phyloP scores from a whole-genome alignment of 306 rosid genomes.

The Rosa rugosa region DNA sequence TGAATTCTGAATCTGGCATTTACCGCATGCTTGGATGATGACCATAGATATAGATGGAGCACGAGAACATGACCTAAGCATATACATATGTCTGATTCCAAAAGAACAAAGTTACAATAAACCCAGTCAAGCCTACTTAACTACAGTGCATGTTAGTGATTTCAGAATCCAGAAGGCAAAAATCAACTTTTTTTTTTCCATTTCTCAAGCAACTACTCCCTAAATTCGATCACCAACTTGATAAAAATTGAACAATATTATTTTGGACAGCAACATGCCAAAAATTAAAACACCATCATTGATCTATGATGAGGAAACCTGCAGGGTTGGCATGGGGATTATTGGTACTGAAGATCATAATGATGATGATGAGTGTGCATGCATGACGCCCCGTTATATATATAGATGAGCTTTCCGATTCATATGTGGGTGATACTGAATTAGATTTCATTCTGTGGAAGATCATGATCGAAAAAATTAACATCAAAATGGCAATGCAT shows the following conservation, averaged over 20 bases:
- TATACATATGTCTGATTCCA: background rate
- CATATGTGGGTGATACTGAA: background rate
- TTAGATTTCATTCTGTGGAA: background rate
- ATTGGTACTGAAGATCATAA: background rate
- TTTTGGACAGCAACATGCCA: background rate
- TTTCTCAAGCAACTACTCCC: background rate
- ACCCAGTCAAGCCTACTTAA: background rate
- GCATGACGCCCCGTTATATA: conserved; percentile 1
- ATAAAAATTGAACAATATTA: background rate
- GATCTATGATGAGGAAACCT: background rate
- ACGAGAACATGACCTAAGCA: background rate
- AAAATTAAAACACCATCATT: background rate
- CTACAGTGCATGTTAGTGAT: background rate
- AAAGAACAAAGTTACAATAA: background rate
- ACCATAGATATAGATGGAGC: background rate
- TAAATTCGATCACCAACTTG: background rate
- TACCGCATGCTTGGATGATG: background rate
- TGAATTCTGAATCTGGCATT: conserved; percentile 9
- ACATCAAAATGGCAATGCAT: background rate
- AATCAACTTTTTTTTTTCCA: background rate
- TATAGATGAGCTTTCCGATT: background rate
- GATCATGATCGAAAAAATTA: background rate
- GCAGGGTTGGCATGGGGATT: background rate
- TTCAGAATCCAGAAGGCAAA: background rate
- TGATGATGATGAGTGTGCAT: background rate